Base-by-base conservation (phyloP, 305 asterid genomes). In the Coffea humblotiana region DNA sequence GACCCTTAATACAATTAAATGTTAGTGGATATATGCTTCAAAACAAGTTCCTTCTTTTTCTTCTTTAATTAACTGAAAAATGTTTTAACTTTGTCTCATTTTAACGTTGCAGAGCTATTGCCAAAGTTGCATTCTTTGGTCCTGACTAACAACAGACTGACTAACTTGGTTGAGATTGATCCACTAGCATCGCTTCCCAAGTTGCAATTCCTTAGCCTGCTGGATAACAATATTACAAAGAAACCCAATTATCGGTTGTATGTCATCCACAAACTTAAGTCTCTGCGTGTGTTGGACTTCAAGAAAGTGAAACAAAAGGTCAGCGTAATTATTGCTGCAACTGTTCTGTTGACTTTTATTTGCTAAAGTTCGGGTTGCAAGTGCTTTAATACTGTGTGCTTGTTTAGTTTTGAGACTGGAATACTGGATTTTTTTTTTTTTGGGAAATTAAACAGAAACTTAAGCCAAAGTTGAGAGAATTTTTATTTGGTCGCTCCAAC, bases 231-330 rank as follows among this genome's bases (percentile, higher is more conserved):
- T 78, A 94, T 94, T 49, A 94, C 97, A 23, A 96, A 96, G 93
- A 92, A 90, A 84, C 99, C 98, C 37, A 96, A 96, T 87, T 96
- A 96, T 84, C 99, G 99, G 2, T 68, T 96, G 78, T 96, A 96
- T 85, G 98, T 96, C 82, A 94, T 96, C 83, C 97, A 94, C 91
- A 96, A 91, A 89, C 87, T 96, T 89, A 96, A 92, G 85, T 86
- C 92, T 71, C 80, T 94, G 88, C 93, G 97, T 2, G 86, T 94
- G 83, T 87, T 96, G 76, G 99, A 96, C 86, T 96, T 96, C 92
- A 90, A 84, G 94, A 96, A 94, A 87, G 97, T 94, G 77, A 96
- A 96, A 81, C 95, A 86, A 88, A 93, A 91, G 98, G 99, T 96
- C 67, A 77, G 98, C 2, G 25, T n/a, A 11, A 14, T 27, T 73